A percentile compares a stretch with the other conserved stretches of the same genome.
phyloP scores from a whole-genome alignment of 2,329 filamentous ascomycete genomes.

The Aspergillus luchuensis region DNA sequence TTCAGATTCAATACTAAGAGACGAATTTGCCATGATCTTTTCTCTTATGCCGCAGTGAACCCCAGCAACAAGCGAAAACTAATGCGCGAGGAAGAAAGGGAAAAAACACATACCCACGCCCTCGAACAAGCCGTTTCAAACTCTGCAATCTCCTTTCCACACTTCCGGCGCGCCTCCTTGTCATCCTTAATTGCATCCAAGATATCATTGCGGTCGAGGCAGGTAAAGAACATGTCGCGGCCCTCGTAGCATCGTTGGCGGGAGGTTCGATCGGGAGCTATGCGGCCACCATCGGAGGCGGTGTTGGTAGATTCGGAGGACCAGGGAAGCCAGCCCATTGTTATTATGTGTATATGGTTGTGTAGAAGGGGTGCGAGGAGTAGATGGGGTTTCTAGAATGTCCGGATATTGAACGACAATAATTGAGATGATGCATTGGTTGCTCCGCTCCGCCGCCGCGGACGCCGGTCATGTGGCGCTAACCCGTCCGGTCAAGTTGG shows the following conservation, averaged over 20 bases:
- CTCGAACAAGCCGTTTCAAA: slow-evolving; percentile 86
- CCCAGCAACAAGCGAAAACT: neutral
- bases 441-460: slow-evolving; percentile 15
- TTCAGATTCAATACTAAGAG: neutral
- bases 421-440: neutral
- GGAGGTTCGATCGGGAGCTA: slow-evolving; percentile 83
- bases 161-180: slow-evolving; percentile 59
- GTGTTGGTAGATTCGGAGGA: slow-evolving; percentile 46
- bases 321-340: slow-evolving; percentile 58
- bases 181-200: slow-evolving; percentile 69
- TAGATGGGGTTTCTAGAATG: neutral
- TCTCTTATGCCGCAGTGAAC: neutral
- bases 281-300: slow-evolving; percentile 61
- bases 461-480: slow-evolving; percentile 23
- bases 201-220: slow-evolving; percentile 79
- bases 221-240: slow-evolving; percentile 84
- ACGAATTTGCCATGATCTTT: no score
- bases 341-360: slow-evolving; percentile 8
- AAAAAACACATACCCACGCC: slow-evolving; percentile 73
- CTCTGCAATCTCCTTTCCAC: slow-evolving; percentile 59
- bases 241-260: slow-evolving; percentile 86
- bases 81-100: neutral
- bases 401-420: neutral
- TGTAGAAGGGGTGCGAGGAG: neutral
- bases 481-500: slow-evolving; percentile 14